Base-by-base conservation (phyloP, 371 early-diverging fungal genomes). In the Apophysomyces trapeziformis region DNA sequence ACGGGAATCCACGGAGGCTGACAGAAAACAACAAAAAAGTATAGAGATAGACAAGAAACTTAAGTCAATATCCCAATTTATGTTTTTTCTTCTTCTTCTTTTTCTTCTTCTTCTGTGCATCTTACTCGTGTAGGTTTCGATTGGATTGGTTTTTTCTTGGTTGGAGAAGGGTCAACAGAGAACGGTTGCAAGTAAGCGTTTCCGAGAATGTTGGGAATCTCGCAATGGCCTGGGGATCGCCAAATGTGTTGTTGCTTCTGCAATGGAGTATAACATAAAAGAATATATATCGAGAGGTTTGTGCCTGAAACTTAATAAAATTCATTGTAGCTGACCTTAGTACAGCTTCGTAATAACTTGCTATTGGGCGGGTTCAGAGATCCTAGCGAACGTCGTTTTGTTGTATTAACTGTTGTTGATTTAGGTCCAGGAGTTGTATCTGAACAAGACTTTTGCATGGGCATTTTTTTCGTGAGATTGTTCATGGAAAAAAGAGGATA, bases 131-230 rank as follows among this genome's bases (percentile, higher is more conserved):
- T 41, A 14, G 60, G 62, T 13, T 16, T 47, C 47, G 58, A 13
- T 14, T 32, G 54, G 26, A 37, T 36, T 12, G 59, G 2, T 16
- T 65, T 66, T 44, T 57, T 60, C 45, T 65, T 57, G 32, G 57
- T 21, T 12, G 61, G 38, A 14, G 21, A 38, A 32, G 70, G 58
- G 35, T 65, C 47, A 14, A 50, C 54, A 11, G 66, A 45, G 4
- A 54, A 11, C 5, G 68, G 71, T 38, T 65, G 64, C 7, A 75
- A 57, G 46, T 78, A 81, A 32, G 81, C 81, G 58, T 81, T 76
- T 38, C 81, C 81, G 14, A 81, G 67, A 56, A 81, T 81, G 71
- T 81, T 68, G 39, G 81, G 81, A 58, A 81, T 81, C 66, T 81
- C 78, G 57, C 72, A 81, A 73, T 81, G 69, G 14, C 81, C 81